A percentile compares a stretch with the other conserved stretches of the same genome.
Evolutionary conservation across 2,329 filamentous ascomycete genomes (phyloP).

Genomic region (Uncinocarpus reesii): DNA sequence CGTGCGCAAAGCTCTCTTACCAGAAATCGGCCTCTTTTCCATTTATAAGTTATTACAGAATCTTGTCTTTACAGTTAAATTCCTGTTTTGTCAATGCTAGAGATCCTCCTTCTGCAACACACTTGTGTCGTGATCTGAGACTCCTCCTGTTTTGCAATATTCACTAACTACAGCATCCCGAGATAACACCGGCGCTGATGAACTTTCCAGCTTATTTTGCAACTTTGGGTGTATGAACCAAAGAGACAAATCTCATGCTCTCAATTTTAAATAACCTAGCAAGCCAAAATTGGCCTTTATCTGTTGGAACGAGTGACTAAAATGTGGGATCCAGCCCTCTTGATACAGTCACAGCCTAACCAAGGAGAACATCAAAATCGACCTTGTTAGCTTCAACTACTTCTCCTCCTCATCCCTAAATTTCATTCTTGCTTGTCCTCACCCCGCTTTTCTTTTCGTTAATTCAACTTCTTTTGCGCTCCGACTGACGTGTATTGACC

Average conservation of each 20-base stretch:
- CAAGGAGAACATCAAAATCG: constrained; percentile 3
- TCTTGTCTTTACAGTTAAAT: neutral
- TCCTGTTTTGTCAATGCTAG: neutral
- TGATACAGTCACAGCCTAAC: neutral
- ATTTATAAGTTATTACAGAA: too few species aligned
- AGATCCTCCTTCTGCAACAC: neutral
- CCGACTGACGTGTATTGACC: neutral
- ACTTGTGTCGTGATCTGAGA: constrained; percentile 6
- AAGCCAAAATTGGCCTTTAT: neutral
- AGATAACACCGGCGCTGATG: neutral
- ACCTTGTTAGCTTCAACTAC: neutral
- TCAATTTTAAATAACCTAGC: neutral
- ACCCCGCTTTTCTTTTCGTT: neutral
- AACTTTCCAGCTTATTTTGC: neutral
- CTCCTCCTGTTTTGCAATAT: constrained; percentile 6
- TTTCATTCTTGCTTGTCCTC: neutral
- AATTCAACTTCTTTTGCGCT: neutral
- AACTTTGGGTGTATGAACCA: constrained; percentile 5
- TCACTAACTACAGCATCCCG: neutral
- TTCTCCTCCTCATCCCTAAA: constrained; percentile 1
- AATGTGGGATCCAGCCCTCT: neutral
- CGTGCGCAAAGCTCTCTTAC: too few species aligned
- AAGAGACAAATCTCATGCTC: neutral
- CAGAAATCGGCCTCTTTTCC: too few species aligned
- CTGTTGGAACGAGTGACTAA: neutral